Evolutionary conservation across 2,329 filamentous ascomycete species (phyloP), one percentile per base, ranked within the genome.

Genomic region (Paracoccidioides lutzii): DNA sequence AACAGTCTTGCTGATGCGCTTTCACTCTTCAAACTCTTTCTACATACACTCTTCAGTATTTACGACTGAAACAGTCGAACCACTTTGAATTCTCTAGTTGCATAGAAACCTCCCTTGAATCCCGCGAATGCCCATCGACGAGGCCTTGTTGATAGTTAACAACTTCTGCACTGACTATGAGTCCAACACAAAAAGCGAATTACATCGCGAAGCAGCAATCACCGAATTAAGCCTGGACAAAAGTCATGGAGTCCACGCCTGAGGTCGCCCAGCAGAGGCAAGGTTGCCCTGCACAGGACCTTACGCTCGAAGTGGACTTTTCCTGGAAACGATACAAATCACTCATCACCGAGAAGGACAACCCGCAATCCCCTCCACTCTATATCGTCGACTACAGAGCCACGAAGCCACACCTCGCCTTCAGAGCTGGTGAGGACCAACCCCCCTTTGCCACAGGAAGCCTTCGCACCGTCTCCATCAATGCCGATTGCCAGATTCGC

Each of bases 401-500:
- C 0, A 40, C 60, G 30, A 60, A 55, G 15, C 61, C 61, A 7
- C 53, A 57, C 22, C 41, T 67, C 22, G 58, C 59, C 22, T 64
- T 64, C 58, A 63, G 59, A 48, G 51, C 50, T 3, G 52, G 55
- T 4, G 22, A 43, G 10, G 45, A 55, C 28, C 48, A 59, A 28
- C 46, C 60, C 30, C 35, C 60, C 28, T 53, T 53, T 28, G 51
- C 40, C 28, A 53, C 38, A 10, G 62, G 65, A 7, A 62, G 56
- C 1, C 52, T 69, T 0, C 61, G 64, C 46, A 14, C 50, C 3
- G 32, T 68, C 57, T 60, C 52, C 14, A 69, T 68, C 49, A 60
- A 67, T 43, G 59, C 65, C 5, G 60, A 65, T 33, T 68, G 64
- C 53, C 59, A 64, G 37, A 52, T 66, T 15, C 60, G 62, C 45